Conservation (phyloP, 805 yeast species). For the Grigorovia transvaalensis region DNA sequence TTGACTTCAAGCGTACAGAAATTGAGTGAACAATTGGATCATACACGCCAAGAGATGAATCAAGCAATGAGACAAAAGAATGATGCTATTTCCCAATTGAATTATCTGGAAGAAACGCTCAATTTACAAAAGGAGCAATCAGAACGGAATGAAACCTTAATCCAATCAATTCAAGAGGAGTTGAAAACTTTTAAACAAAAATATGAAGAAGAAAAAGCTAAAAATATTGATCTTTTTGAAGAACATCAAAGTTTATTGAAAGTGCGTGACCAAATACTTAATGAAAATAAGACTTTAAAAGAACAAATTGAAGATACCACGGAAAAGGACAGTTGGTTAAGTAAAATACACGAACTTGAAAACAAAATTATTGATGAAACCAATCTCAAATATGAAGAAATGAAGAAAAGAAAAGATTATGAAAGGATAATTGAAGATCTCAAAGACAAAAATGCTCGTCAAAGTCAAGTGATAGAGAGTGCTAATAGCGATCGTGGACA, state of each 20-base stretch:
- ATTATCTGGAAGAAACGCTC: constrained; percentile 23
- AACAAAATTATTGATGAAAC: constrained; percentile 38
- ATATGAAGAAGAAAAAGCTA: constrained; percentile 38
- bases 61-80: constrained; percentile 15
- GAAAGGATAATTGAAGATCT: constrained; percentile 47
- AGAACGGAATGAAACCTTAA: constrained; percentile 27
- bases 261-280: constrained; percentile 41
- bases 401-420: constrained; percentile 39
- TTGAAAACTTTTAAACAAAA: constrained; percentile 25
- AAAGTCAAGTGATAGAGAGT: constrained; percentile 38
- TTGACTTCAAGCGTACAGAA: constrained; percentile 41
- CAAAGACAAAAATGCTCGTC: constrained; percentile 41
- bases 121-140: constrained; percentile 24
- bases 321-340: constrained; percentile 49
- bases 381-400: constrained; percentile 40
- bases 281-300: constrained; percentile 38
- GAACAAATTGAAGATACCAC: constrained; percentile 38
- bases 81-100: constrained; percentile 13
- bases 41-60: constrained; percentile 8
- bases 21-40: constrained; percentile 28
- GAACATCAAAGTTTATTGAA: constrained; percentile 57
- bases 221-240: constrained; percentile 47
- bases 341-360: constrained; percentile 44
- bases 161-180: constrained; percentile 28
- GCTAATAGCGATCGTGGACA: constrained; percentile 52